Conservation (phyloP, 352 stramenopile genomes). For the Pseudoperonospora humuli region DNA sequence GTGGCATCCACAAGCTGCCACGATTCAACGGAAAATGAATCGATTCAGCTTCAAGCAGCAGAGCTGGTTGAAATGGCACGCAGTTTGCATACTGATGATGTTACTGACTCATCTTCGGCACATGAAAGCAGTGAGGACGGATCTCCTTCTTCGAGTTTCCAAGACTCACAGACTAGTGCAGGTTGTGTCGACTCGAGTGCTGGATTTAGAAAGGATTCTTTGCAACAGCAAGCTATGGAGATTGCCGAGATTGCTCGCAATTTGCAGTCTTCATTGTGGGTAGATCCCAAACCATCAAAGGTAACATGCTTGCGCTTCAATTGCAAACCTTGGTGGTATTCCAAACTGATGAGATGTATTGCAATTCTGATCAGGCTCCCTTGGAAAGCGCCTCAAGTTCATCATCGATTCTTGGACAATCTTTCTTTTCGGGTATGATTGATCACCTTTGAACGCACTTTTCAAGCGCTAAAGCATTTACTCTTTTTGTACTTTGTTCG, state of each 20-base stretch:
- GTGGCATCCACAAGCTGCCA: constrained; percentile 4
- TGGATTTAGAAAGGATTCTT: constrained; percentile 29
- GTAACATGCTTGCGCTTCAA: background rate
- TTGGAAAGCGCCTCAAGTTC: constrained; percentile 27
- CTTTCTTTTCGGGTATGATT: constrained; percentile 24
- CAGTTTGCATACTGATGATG: constrained; percentile 29
- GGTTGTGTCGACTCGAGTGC: constrained; percentile 12
- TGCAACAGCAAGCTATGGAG: constrained; percentile 57
- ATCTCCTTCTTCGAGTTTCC: constrained; percentile 22
- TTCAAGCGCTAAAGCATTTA: background rate
- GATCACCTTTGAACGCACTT: background rate
- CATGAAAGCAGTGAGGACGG: constrained; percentile 26
- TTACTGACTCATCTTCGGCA: constrained; percentile 25
- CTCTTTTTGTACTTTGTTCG: no score
- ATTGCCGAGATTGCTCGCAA: constrained; percentile 55
- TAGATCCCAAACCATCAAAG: constrained; percentile 16
- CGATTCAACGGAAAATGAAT: constrained; percentile 24
- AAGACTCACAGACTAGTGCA: constrained; percentile 13
- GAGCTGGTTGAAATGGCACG: constrained; percentile 33
- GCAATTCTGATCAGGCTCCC: constrained; percentile 3
- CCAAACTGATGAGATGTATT: background rate
- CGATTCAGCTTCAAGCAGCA: constrained; percentile 30
- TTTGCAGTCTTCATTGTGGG: constrained; percentile 43
- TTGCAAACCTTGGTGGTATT: background rate
- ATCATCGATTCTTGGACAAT: constrained; percentile 21